Conservation (phyloP, 1,139 yeast species). For the Kazachstania sp. region DNA sequence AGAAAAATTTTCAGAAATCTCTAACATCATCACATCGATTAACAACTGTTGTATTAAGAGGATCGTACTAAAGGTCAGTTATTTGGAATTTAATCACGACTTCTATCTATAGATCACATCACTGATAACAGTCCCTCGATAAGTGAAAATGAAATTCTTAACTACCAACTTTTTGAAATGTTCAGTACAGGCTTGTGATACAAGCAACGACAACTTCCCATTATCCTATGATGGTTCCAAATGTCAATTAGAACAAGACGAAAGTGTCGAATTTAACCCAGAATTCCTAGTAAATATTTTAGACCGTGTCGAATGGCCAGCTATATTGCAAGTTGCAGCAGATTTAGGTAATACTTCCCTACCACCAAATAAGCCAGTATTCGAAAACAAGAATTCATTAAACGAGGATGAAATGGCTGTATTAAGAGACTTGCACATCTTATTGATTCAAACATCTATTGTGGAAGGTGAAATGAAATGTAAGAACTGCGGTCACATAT, state of each 20-base stretch:
- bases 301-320: conserved; percentile 83
- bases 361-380: conserved; percentile 48
- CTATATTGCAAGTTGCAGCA: conserved; percentile 63
- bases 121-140: no score
- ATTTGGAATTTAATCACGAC: no score
- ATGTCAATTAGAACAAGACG: conserved; percentile 58
- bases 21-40: no score
- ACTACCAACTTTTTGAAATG: conserved; percentile 95
- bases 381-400: conserved; percentile 29
- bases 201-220: conserved; percentile 73
- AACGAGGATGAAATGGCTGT: conserved; percentile 49
- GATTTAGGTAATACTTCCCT: conserved; percentile 60
- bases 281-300: conserved; percentile 71
- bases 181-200: conserved; percentile 74
- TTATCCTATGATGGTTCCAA: conserved; percentile 49
- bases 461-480: conserved; percentile 86
- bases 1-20: no score
- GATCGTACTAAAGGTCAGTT: no score
- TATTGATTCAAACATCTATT: conserved; percentile 79
- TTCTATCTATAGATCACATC: no score
- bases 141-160: conserved; percentile 62
- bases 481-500: conserved; percentile 75
- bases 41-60: no score
- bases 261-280: conserved; percentile 76
- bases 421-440: conserved; percentile 64